Base-by-base conservation (phyloP, 805 yeast genomes). In the Yamadazyma scolyti region DNA sequence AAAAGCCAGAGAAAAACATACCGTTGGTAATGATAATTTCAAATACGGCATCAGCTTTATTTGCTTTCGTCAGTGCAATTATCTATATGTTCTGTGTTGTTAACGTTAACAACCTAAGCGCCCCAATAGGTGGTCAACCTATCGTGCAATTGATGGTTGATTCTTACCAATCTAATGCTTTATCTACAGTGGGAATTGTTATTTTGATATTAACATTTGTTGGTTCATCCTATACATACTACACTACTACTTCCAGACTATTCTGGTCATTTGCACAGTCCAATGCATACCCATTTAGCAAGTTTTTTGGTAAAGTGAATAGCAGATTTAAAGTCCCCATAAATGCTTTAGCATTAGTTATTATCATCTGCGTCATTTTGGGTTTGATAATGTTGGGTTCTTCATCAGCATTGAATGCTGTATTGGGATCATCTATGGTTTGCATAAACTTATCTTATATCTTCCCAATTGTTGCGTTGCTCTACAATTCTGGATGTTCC, bases 231-330 rank as follows among this genome's bases (percentile, higher is more conserved):
- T 33, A 36, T 34, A 39, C 39, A 13, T 46, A 43, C 29, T 28
- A 51, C 48, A 50, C 58, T n/a, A 38, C 58, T 17, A 50, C 57
- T 6, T 54, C 57, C 23, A 46, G 62, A 43, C 49, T 58, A 17
- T 48, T 55, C 22, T 56, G 55, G 47, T 46, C 63, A 6, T 56
- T 58, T 46, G 57, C 61, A n/a, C 46, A 54, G 35, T 55, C 54
- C 22, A 55, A 56, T 38, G 61, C 58, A 6, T 45, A 55, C 29
- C 54, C 58, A 25, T 56, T 52, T 40, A 58, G 61, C 27, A 39
- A 42, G 9, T 37, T 33, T 29, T 52, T 59, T 32, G 43, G 57
- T 11, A 45, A 28, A 24, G 50, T 58, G 18, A 34, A 50, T 12
- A 22, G 30, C 3, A 44, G 18, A 9, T 50, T 45, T 32, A 49